A percentile compares a stretch with the other conserved stretches of the same genome.
phyloP scores from a whole-genome alignment of 2,329 filamentous ascomycete species.

The Penicillium sp. region DNA sequence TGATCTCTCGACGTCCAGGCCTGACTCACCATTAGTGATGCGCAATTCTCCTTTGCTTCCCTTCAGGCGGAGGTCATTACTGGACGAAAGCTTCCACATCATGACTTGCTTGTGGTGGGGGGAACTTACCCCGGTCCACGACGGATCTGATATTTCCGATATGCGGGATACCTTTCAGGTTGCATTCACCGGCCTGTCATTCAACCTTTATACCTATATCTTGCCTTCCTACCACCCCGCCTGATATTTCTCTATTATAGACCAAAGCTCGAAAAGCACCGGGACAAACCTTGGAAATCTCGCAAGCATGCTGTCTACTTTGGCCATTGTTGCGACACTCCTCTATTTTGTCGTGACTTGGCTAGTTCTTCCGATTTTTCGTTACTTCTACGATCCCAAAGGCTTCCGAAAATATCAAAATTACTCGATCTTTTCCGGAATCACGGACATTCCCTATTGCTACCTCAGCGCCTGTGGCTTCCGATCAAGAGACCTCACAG shows the following conservation, averaged over 20 bases:
- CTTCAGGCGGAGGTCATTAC: too few species aligned
- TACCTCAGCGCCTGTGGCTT: constrained; percentile 41
- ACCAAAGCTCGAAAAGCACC: too few species aligned
- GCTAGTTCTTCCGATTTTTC: constrained; percentile 42
- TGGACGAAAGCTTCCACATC: too few species aligned
- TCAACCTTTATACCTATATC: too few species aligned
- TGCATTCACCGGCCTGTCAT: too few species aligned
- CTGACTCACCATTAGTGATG: not conserved
- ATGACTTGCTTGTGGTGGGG: not conserved
- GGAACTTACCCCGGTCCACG: not conserved
- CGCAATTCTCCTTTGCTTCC: not conserved
- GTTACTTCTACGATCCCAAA: constrained; percentile 51
- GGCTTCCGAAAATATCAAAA: constrained; percentile 48
- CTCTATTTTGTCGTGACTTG: not conserved
- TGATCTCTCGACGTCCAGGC: not conserved
- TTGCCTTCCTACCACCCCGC: too few species aligned
- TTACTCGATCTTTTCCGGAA: constrained; percentile 43
- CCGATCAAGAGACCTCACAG: constrained; percentile 42
- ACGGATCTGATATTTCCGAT: too few species aligned
- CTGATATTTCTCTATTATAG: too few species aligned
- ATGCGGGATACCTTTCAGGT: too few species aligned
- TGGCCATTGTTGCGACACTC: not conserved
- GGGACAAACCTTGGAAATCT: not conserved
- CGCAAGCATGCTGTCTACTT: not conserved
- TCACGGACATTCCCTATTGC: constrained; percentile 48